Conservation (phyloP, 139 green algal genomes). For the Mesotaenium endlicherianum region DNA sequence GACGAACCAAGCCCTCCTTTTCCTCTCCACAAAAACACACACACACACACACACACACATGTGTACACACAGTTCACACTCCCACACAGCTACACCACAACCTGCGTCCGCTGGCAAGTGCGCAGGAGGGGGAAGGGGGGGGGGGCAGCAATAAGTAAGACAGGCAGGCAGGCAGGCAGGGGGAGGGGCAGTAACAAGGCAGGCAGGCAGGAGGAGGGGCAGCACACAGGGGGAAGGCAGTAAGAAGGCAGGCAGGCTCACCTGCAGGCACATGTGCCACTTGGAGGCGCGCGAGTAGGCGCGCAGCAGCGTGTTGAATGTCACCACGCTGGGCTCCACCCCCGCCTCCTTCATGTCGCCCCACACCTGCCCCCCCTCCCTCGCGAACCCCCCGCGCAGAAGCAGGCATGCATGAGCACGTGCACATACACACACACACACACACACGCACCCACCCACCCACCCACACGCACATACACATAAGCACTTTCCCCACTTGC, state of each 20-base stretch:
- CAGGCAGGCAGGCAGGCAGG: not conserved
- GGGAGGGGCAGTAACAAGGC: not conserved
- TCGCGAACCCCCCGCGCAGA: no score
- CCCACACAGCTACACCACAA: not conserved
- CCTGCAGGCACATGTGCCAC: not conserved
- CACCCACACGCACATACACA: no score
- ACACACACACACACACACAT: not conserved
- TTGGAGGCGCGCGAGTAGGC: not conserved
- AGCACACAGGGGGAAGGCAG: not conserved
- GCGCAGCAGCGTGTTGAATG: constrained; percentile 34
- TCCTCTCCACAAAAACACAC: not conserved
- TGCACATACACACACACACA: no score
- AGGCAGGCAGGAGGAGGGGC: not conserved
- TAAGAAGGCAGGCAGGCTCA: not conserved
- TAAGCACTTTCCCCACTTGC: no score
- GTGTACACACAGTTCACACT: not conserved
- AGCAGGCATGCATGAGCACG: no score
- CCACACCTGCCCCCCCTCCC: not conserved
- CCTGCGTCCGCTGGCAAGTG: not conserved
- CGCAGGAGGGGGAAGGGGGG: not conserved
- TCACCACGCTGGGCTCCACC: constrained; percentile 26
- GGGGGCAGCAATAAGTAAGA: not conserved
- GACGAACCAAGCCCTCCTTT: no score
- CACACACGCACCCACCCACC: no score
- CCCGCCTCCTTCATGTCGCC: not conserved